phyloP scores from a whole-genome alignment of 305 asterid species.

The Fraxinus paxiana region DNA sequence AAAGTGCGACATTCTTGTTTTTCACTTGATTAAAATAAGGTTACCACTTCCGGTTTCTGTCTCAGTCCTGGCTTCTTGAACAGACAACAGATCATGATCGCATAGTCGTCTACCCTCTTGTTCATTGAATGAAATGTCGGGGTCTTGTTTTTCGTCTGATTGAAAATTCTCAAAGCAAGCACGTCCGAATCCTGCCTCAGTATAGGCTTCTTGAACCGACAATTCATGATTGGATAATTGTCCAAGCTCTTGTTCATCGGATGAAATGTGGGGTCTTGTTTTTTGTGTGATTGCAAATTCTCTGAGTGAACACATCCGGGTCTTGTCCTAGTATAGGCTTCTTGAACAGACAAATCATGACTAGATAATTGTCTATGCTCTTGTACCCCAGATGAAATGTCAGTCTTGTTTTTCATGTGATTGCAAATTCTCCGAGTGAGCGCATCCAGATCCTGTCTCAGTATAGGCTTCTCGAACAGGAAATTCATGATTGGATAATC shows the following conservation, averaged over 20 bases:
- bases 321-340: constrained; percentile 11
- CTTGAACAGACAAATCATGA: constrained; percentile 14
- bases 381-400: constrained; percentile 2
- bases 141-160: background rate
- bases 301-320: background rate
- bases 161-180: constrained; percentile 2
- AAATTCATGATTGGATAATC: background rate
- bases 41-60: constrained; percentile 22
- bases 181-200: background rate
- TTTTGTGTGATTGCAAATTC: constrained; percentile 10
- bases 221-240: background rate
- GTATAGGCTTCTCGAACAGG: constrained; percentile 5
- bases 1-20: constrained; percentile 24
- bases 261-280: background rate
- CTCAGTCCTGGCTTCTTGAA: constrained; percentile 21
- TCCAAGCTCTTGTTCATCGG: constrained; percentile 9
- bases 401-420: background rate
- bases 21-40: constrained; percentile 15
- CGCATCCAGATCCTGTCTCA: background rate
- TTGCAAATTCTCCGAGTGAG: constrained; percentile 5
- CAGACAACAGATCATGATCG: background rate
- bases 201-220: constrained; percentile 2
- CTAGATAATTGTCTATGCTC: background rate
- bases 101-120: background rate
- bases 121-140: constrained; percentile 14